These are phyloP conservation scores for Backusella tuberculispora DNA, from an alignment of 192 early-diverging fungal species.

Conservation along the genomic window DNA sequence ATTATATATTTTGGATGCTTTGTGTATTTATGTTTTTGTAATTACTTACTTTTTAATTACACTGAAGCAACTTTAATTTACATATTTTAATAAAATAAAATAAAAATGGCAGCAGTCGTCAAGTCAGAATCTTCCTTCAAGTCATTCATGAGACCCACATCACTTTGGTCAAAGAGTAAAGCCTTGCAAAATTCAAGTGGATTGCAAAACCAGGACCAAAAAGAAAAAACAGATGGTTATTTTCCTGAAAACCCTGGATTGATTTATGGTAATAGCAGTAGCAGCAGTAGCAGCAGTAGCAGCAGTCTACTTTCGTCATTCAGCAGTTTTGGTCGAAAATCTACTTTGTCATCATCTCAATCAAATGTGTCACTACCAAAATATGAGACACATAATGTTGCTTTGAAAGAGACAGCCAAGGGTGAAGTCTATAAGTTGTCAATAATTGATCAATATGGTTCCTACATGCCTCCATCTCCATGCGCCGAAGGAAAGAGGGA, in stretches of 20 bases:
- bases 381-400: background rate
- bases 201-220: background rate
- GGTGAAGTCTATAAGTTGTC: slow-evolving; percentile 38
- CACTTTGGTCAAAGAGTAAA: slow-evolving; percentile 12
- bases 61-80: background rate
- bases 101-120: background rate
- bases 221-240: background rate
- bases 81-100: background rate
- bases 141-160: slow-evolving; percentile 9
- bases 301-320: background rate
- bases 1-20: background rate
- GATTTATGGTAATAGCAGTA: background rate
- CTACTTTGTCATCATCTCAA: background rate
- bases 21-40: background rate
- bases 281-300: background rate
- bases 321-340: background rate
- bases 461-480: slow-evolving; percentile 35
- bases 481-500: slow-evolving; percentile 21
- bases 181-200: too few species aligned
- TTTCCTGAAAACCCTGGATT: background rate
- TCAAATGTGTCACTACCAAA: too few species aligned
- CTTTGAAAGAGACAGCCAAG: slow-evolving; percentile 13
- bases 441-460: slow-evolving; percentile 33
- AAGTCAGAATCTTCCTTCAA: slow-evolving; percentile 1
- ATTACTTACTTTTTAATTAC: background rate